These are phyloP conservation scores for Salix dunnii DNA, from an alignment of 345 rosid genomes.

Conservation along the genomic window DNA sequence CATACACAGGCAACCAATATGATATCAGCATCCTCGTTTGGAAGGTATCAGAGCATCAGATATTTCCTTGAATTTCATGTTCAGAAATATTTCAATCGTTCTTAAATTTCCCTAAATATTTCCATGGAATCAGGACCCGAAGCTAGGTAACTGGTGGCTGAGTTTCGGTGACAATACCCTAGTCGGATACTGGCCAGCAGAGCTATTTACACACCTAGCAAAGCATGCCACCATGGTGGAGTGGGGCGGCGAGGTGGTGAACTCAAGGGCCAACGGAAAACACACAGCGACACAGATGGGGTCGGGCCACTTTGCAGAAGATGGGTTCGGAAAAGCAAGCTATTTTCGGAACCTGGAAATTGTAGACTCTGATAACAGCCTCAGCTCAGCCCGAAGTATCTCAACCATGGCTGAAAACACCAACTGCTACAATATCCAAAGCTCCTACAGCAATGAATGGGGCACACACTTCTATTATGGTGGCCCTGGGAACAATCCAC, in stretches of 20 bases:
- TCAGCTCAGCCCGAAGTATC: conserved; percentile 58
- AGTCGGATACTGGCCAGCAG: conserved; percentile 97
- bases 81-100: background rate
- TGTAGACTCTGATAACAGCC: conserved; percentile 83
- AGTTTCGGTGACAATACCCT: conserved; percentile 78
- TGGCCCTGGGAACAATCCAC: conserved; percentile 79
- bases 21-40: conserved; percentile 32
- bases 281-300: conserved; percentile 98
- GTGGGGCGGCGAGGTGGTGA: conserved; percentile 98
- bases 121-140: conserved; percentile 60
- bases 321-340: conserved; percentile 81
- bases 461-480: conserved; percentile 92
- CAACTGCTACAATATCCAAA: conserved; percentile 80
- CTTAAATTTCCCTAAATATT: too few relatives aligned
- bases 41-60: conserved; percentile 15
- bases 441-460: conserved; percentile 75
- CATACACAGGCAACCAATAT: conserved; percentile 19
- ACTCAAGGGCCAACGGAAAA: conserved; percentile 67
- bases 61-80: background rate
- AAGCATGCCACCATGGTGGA: conserved; percentile 92
- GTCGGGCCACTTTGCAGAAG: conserved; percentile 83
- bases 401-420: conserved; percentile 79
- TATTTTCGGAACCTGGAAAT: conserved; percentile 85
- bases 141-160: conserved; percentile 96
- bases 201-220: conserved; percentile 80